Evolutionary conservation across 73 alveolate species (phyloP), one percentile per base, ranked within the genome.

Genomic region (Symbiodinium pilosum): DNA sequence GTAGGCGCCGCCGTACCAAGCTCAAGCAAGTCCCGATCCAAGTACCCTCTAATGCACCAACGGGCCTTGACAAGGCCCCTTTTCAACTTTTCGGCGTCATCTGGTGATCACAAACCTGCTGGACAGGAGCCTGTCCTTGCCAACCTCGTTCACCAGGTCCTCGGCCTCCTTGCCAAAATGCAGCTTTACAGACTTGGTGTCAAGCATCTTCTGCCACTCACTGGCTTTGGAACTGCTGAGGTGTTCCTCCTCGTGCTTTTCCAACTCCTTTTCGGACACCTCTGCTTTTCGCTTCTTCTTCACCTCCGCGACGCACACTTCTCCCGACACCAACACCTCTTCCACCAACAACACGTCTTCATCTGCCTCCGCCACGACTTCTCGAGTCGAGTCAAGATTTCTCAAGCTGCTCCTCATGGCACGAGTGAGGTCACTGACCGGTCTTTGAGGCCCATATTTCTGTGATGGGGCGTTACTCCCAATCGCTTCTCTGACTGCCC

Each of bases 1-100:
- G 81, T 85, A 0, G 93, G 81, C 7, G 75, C 93, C 9, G 39
- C 47, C 9, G 81, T 85, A 30, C 51, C 93, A 1, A 85, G 44
- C 32, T 18, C n/a, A 34, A 85, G 36, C 26, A 85, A 1, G 5
- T 85, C 93, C 1, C 52, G 93, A 47, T 47, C 93, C 0, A 85
- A 26, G 28, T 85, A 85, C 2, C 93, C 93, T 36, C 93, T 32
- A 9, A 85, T 47, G 38, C 93, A 85, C 81, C 93, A 85, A 9
- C 93, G 44, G 11, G 83, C 81, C 51, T 85, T 85, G 38, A 85
- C 68, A 51, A 51, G 68, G 28, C 68, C 68, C 68, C 21, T 16
- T 24, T 51, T 51, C 68, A 51, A 16, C 68, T 51, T 51, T 24
- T 16, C 21, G 28, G 21, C 28, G 21, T 51, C 68, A 24, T 51